Evolutionary conservation across 2,329 filamentous ascomycete genomes (phyloP).

Genomic region (Epichloe glyceriae): DNA sequence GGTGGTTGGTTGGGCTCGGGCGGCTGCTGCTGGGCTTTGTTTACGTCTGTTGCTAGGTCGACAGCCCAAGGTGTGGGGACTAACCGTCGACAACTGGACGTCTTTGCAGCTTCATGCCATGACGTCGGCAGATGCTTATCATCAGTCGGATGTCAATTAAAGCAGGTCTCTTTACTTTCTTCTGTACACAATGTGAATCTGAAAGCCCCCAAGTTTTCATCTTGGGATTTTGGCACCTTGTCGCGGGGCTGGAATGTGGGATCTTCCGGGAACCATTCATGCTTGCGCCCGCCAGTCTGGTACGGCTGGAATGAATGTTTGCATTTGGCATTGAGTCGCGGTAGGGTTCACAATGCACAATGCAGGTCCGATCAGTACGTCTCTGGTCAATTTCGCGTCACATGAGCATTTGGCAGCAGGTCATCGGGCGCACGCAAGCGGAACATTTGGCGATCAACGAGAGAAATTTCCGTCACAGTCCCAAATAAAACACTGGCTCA

Average conservation of each 20-base stretch:
- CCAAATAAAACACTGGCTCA: background rate
- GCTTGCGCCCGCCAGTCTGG: background rate
- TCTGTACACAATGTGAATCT: background rate
- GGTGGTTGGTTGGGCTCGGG: constrained; percentile 18
- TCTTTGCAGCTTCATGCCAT: background rate
- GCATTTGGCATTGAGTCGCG: background rate
- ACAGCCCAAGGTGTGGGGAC: constrained; percentile 7
- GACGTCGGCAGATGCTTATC: background rate
- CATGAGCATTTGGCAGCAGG: background rate
- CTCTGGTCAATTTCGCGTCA: no score
- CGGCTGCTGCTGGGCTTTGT: constrained; percentile 15
- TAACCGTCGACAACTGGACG: background rate
- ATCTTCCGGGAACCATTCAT: background rate
- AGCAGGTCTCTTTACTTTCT: background rate
- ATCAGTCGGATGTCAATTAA: background rate
- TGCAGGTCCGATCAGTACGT: background rate
- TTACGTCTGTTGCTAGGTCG: constrained; percentile 23
- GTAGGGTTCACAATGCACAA: background rate
- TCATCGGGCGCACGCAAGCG: no score
- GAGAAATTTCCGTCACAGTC: background rate
- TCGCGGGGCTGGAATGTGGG: constrained; percentile 5
- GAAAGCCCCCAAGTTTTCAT: background rate
- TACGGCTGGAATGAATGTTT: constrained; percentile 3
- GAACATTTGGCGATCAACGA: no score
- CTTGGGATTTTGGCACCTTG: background rate